Evolutionary conservation across 768 basidiomycete genomes (phyloP).

Genomic region (button mushroom (Agaricus bisporus)): DNA sequence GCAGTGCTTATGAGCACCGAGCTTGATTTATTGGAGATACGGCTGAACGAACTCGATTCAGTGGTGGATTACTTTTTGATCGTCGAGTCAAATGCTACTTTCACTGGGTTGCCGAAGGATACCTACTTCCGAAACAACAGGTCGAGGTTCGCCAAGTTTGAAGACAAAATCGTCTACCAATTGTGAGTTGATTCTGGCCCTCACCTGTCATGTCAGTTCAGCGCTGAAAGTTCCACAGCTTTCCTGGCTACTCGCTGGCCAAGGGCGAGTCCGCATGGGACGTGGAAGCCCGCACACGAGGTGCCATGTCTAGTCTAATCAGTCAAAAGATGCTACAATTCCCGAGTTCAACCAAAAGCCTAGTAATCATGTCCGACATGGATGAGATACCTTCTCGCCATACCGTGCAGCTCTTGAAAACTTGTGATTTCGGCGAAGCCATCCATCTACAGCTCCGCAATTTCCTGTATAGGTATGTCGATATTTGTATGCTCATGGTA

Average conservation of each 20-base stretch:
- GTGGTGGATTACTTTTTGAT: conserved; percentile 57
- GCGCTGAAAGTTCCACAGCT: conserved; percentile 19
- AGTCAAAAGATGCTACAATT: conserved; percentile 27
- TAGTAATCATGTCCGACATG: conserved; percentile 57
- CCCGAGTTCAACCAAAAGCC: conserved; percentile 24
- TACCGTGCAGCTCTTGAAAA: conserved; percentile 43
- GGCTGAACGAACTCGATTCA: conserved; percentile 52
- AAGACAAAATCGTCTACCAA: conserved; percentile 46
- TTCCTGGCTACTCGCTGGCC: conserved; percentile 38
- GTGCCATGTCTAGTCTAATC: conserved; percentile 43
- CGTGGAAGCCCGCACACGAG: conserved; percentile 42
- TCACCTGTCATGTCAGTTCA: background rate
- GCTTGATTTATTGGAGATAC: conserved; percentile 56
- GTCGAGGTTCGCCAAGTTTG: conserved; percentile 40
- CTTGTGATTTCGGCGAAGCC: conserved; percentile 44
- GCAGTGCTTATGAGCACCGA: conserved; percentile 60
- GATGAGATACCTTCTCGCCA: conserved; percentile 56
- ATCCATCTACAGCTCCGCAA: conserved; percentile 59
- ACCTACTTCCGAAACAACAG: conserved; percentile 43
- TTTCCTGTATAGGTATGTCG: conserved; percentile 46
- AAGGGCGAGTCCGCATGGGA: conserved; percentile 42
- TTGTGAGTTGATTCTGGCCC: conserved; percentile 25
- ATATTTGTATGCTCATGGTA: background rate
- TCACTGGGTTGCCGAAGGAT: conserved; percentile 53
- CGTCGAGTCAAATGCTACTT: conserved; percentile 55